These are phyloP conservation scores for Magnusiomyces ingens DNA, from an alignment of 1,139 yeast species.

Conservation along the genomic window DNA sequence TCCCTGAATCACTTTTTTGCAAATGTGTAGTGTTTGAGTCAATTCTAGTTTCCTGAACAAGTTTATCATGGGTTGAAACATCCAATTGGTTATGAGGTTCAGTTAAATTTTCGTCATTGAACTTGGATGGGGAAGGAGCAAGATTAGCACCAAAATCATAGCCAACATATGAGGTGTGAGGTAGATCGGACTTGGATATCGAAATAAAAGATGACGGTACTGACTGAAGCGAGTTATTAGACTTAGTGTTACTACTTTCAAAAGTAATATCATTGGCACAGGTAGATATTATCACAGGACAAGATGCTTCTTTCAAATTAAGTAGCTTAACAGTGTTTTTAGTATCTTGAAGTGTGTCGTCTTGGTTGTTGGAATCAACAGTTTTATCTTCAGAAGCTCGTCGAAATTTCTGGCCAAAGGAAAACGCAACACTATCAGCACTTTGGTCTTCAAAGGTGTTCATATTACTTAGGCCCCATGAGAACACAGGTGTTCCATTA, in stretches of 20 bases:
- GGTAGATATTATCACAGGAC: neutral
- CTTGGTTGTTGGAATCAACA: neutral
- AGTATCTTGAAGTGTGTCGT: neutral
- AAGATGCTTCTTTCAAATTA: neutral
- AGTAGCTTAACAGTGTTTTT: neutral
- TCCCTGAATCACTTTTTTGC: too few species aligned
- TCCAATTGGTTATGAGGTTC: too few species aligned
- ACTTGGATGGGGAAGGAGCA: neutral
- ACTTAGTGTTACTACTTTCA: neutral
- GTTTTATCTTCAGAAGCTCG: constrained; percentile 21
- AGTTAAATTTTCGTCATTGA: too few species aligned
- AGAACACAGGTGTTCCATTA: constrained; percentile 1
- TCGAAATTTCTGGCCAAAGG: constrained; percentile 4
- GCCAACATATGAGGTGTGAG: neutral
- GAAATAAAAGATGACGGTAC: neutral
- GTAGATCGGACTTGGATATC: neutral
- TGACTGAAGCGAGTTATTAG: too few species aligned
- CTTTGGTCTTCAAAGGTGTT: neutral
- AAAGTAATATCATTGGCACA: neutral
- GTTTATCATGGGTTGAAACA: too few species aligned
- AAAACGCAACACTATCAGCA: constrained; percentile 3
- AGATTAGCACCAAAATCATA: neutral
- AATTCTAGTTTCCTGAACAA: too few species aligned
- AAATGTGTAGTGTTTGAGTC: too few species aligned
- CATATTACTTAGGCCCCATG: neutral